Conservation (phyloP, 257 asterid species). For the Gentiana straminea region DNA sequence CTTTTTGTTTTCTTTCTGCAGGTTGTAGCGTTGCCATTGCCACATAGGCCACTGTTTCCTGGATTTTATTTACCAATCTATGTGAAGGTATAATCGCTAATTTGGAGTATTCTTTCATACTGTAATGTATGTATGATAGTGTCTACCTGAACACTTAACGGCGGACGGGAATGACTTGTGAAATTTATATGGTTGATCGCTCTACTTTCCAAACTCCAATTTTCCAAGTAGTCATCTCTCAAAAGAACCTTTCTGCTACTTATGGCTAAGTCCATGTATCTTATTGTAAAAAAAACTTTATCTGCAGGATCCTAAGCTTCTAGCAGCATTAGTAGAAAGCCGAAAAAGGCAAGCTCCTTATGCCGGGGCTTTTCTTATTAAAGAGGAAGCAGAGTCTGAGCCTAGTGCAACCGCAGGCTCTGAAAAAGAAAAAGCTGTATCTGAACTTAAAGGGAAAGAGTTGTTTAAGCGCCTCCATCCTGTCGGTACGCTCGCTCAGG, state of each 20-base stretch:
- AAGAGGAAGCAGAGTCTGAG: constrained; percentile 72
- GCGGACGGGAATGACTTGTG: too few species aligned
- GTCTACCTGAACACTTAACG: too few species aligned
- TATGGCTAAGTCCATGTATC: too few species aligned
- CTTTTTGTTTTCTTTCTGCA: constrained; percentile 20
- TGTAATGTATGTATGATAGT: too few species aligned
- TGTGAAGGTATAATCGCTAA: constrained; percentile 59
- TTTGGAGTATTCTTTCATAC: too few species aligned
- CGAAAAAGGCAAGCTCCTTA: constrained; percentile 94
- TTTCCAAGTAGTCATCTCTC: too few species aligned
- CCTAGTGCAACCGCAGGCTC: constrained; percentile 37
- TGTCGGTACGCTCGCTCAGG: constrained; percentile 98
- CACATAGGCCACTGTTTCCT: constrained; percentile 77
- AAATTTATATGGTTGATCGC: too few species aligned
- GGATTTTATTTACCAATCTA: constrained; percentile 93
- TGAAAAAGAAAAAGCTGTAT: constrained; percentile 53
- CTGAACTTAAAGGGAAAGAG: constrained; percentile 83
- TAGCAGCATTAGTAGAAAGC: constrained; percentile 85
- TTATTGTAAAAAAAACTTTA: neutral
- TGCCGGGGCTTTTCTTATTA: constrained; percentile 94
- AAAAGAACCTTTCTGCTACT: too few species aligned
- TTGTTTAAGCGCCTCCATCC: constrained; percentile 78
- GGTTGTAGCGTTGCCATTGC: constrained; percentile 64
- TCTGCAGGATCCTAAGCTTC: constrained; percentile 85
- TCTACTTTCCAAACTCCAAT: too few species aligned